Conservation (phyloP, 2,329 filamentous ascomycete genomes). For the Ceratocystis papillata region DNA sequence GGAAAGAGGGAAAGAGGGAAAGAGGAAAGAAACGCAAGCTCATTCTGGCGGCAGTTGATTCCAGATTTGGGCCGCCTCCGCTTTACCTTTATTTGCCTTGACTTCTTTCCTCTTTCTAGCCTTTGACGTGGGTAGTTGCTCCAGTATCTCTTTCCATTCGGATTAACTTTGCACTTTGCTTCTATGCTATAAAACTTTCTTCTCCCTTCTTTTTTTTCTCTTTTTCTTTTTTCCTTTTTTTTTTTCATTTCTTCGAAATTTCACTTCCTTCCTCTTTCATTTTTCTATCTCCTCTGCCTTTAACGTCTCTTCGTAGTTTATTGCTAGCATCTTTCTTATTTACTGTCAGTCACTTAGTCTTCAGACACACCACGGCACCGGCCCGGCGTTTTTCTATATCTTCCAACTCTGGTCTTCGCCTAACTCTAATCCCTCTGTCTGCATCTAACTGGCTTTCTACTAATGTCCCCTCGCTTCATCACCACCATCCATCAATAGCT, state of each 20-base stretch:
- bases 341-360: too few relatives aligned
- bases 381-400: too few relatives aligned
- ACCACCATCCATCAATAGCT: too few relatives aligned
- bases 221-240: neutral
- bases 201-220: neutral
- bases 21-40: neutral
- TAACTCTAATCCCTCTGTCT: neutral
- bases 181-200: conserved; percentile 1
- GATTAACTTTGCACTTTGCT: neutral
- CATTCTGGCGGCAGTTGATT: neutral
- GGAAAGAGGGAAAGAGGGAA: neutral
- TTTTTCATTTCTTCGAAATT: neutral
- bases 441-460: neutral
- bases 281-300: neutral
- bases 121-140: conserved; percentile 1
- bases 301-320: too few relatives aligned
- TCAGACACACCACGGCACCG: too few relatives aligned
- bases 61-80: neutral
- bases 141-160: neutral
- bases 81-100: neutral
- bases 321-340: too few relatives aligned
- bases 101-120: neutral
- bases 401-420: too few relatives aligned
- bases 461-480: neutral
- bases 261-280: neutral